Evolutionary conservation across 331 rosid genomes (phyloP), one percentile per base, ranked within the genome.

Genomic region (Phaseolus coccineus): DNA sequence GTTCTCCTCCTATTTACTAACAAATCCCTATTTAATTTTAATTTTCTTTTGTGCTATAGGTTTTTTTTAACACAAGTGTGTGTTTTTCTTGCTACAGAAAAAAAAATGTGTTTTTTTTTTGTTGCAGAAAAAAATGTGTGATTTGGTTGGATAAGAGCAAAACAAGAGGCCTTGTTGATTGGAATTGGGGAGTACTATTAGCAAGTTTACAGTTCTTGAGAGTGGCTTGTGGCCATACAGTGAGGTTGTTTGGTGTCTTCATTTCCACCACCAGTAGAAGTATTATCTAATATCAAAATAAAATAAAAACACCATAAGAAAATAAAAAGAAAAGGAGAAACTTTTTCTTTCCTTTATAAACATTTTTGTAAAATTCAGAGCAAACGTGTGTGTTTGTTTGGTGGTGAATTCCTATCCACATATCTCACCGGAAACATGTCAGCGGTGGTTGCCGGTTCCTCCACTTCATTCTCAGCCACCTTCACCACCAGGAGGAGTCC

Each of bases 361-460:
- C 73, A 7, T 39, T 61, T n/a, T 53, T 58, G 28, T 51, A 4
- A 19, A 19, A 40, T 61, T 71, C 24, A 57, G 46, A 65, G 50
- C 4, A 13, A 19, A 56, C 11, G 19, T 25, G n/a, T 47, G 28
- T 65, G 14, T 14, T 46, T 19, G 30, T 76, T 64, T 51, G 56
- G 70, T 58, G 47, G 70, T 59, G 73, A 84, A 82, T 61, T 80
- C 67, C 27, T 52, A 73, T 74, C 86, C 84, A 76, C 84, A 77
- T 59, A 24, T 62, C 80, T 47, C 22, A 47, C 63, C 50, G 37
- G 70, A 82, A 44, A 59, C 57, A 78, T 94, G 97, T 89, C 98
- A 57, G 86, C 90, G 47, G 88, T 91, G 82, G 90, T 89, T 67
- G 94, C 96, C n/a, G 75, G 84, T 59, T 83, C 96, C 28, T 88